Conservation (phyloP, 352 stramenopile species). For the Pythium aphanidermatum region DNA sequence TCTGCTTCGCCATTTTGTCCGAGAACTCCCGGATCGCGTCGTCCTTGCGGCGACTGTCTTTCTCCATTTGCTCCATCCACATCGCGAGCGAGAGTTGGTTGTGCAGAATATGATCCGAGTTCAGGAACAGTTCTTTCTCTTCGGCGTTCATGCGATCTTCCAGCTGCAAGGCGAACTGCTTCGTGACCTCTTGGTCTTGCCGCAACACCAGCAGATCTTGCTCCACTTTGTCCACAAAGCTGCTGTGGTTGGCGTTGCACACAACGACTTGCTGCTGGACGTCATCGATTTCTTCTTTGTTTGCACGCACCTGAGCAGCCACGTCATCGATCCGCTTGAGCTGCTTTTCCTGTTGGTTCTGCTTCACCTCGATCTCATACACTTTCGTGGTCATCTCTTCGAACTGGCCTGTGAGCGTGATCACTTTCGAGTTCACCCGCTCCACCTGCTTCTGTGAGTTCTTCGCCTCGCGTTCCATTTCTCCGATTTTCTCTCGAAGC, state of each 20-base stretch:
- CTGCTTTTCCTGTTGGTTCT: conserved; percentile 53
- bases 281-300: conserved; percentile 42
- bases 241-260: conserved; percentile 30
- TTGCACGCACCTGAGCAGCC: conserved; percentile 33
- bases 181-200: conserved; percentile 67
- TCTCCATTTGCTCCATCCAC: conserved; percentile 73
- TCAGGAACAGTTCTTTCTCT: conserved; percentile 74
- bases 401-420: conserved; percentile 68
- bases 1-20: conserved; percentile 79
- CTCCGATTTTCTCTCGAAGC: conserved; percentile 63
- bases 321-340: conserved; percentile 75
- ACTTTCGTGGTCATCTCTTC: conserved; percentile 63
- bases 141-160: conserved; percentile 79
- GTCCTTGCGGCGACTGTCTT: conserved; percentile 64
- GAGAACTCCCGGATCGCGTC: conserved; percentile 73
- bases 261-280: conserved; percentile 46
- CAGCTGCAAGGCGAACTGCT: conserved; percentile 80
- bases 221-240: conserved; percentile 47
- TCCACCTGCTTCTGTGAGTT: conserved; percentile 76
- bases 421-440: conserved; percentile 67
- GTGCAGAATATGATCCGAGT: conserved; percentile 77
- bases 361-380: conserved; percentile 51
- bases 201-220: conserved; percentile 42
- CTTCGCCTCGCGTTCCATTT: conserved; percentile 71
- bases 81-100: conserved; percentile 67